These are phyloP conservation scores for Irpex lacteus DNA, from an alignment of 1,284 basidiomycete species.

Conservation along the genomic window DNA sequence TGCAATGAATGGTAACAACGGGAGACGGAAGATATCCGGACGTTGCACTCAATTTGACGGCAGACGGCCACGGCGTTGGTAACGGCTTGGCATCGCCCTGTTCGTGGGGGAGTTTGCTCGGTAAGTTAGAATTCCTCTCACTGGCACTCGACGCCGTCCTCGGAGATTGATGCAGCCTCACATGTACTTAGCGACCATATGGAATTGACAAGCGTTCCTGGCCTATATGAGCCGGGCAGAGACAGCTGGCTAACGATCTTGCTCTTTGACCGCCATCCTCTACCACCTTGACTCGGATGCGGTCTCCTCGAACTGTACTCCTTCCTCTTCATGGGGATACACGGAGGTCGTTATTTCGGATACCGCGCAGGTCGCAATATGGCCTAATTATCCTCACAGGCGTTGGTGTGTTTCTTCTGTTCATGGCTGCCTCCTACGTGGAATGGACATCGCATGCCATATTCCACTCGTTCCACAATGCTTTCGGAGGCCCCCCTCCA, in stretches of 20 bases:
- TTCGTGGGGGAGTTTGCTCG: background rate
- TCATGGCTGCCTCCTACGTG: background rate
- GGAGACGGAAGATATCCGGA: background rate
- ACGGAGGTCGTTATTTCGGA: background rate
- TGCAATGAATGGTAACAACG: background rate
- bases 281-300: background rate
- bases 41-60: background rate
- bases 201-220: background rate
- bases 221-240: background rate
- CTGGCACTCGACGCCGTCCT: background rate
- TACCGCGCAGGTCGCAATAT: constrained; percentile 1
- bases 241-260: background rate
- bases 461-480: background rate
- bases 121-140: background rate
- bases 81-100: background rate
- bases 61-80: background rate
- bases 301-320: background rate
- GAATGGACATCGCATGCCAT: background rate
- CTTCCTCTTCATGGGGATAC: background rate
- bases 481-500: background rate
- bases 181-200: background rate
- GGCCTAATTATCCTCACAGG: background rate
- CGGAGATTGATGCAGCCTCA: background rate
- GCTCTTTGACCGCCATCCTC: background rate
- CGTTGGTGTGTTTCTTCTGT: background rate